phyloP scores from a whole-genome alignment of 306 rosid species.

The Carpinus fangiana region DNA sequence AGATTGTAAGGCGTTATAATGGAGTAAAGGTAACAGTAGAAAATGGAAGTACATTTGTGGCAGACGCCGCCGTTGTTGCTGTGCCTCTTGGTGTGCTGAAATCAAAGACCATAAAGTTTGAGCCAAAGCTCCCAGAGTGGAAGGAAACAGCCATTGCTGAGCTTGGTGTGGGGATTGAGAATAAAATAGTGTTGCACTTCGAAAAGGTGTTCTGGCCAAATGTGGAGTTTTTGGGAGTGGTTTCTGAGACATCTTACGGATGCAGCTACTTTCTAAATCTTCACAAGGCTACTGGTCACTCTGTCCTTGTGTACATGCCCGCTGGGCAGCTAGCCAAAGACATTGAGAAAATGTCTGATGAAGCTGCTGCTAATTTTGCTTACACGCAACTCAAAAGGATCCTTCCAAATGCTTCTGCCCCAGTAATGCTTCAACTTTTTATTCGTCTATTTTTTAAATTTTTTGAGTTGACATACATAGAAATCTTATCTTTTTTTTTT shows the following conservation, averaged over 20 bases:
- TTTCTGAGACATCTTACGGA: conserved; percentile 85
- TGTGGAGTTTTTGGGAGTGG: conserved; percentile 97
- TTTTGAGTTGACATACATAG: neutral
- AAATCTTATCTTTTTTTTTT: neutral
- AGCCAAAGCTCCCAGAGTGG: conserved; percentile 98
- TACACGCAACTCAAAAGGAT: conserved; percentile 75
- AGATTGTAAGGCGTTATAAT: conserved; percentile 63
- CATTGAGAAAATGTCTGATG: conserved; percentile 99
- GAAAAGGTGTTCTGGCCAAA: conserved; percentile 97
- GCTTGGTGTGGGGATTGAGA: conserved; percentile 92
- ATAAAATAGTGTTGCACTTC: conserved; percentile 84
- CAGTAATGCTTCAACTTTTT: conserved; percentile 46
- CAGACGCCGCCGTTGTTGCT: conserved; percentile 88
- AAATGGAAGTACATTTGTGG: conserved; percentile 71
- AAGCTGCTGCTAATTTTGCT: conserved; percentile 92
- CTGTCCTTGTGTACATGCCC: conserved; percentile 98
- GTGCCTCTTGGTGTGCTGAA: conserved; percentile 95
- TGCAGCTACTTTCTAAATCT: conserved; percentile 99
- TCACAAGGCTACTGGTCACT: conserved; percentile 90
- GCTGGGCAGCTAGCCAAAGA: conserved; percentile 97
- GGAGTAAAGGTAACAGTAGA: conserved; percentile 81
- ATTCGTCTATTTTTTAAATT: neutral
- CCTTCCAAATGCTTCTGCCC: conserved; percentile 91
- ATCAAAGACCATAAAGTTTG: conserved; percentile 69
- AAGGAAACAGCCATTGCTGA: conserved; percentile 87